These are phyloP conservation scores for Singerocomus inundabilis DNA, from an alignment of 1,284 basidiomycete genomes.

Conservation along the genomic window DNA sequence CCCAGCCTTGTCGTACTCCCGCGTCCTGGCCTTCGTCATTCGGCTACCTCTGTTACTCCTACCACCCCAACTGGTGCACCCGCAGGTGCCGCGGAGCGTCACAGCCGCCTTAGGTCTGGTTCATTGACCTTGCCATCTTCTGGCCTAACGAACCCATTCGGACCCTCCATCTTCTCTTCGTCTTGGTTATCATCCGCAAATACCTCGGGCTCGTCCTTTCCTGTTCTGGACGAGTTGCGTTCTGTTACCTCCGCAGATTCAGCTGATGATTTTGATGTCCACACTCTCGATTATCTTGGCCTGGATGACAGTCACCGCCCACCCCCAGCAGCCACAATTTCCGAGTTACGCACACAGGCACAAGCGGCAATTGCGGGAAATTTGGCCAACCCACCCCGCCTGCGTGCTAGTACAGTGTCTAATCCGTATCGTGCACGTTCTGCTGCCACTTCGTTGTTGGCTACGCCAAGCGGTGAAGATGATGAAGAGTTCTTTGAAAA, in stretches of 20 bases:
- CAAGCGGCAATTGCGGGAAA: conserved; percentile 86
- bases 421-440: conserved; percentile 73
- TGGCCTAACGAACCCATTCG: conserved; percentile 84
- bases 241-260: conserved; percentile 77
- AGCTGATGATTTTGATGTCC: conserved; percentile 87
- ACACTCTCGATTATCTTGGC: conserved; percentile 93
- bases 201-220: conserved; percentile 52
- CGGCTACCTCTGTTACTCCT: conserved; percentile 43
- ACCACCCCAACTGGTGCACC: conserved; percentile 62
- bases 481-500: conserved; percentile 71
- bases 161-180: conserved; percentile 81
- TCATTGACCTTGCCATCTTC: conserved; percentile 79
- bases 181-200: conserved; percentile 78
- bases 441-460: conserved; percentile 53
- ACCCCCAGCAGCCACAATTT: conserved; percentile 75
- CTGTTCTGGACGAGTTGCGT: conserved; percentile 73
- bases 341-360: conserved; percentile 81
- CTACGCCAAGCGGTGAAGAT: conserved; percentile 63
- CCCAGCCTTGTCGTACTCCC: conserved; percentile 45
- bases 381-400: conserved; percentile 71
- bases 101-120: conserved; percentile 85
- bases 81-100: conserved; percentile 59
- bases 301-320: conserved; percentile 74
- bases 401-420: conserved; percentile 89
- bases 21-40: conserved; percentile 76